phyloP scores from a whole-genome alignment of 768 basidiomycete genomes.

The Hirschioporus abietinus region DNA sequence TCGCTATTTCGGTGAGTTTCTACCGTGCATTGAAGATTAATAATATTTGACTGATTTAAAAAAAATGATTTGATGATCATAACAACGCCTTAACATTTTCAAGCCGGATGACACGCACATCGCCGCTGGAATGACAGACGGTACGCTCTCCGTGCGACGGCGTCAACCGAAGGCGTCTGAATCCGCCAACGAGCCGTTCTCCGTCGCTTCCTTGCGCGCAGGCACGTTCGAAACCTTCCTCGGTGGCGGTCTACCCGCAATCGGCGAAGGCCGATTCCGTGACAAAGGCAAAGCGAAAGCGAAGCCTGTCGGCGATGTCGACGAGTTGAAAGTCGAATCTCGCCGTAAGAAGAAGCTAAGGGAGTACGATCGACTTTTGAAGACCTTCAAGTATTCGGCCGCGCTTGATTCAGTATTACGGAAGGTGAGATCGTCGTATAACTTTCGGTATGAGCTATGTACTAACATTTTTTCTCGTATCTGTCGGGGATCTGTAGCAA shows the following conservation, averaged over 20 bases:
- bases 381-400: conserved; percentile 90
- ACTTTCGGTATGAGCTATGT: not conserved
- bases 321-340: conserved; percentile 77
- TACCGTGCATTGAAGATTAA: too few species aligned
- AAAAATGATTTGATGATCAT: not conserved
- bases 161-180: conserved; percentile 76
- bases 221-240: conserved; percentile 68
- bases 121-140: conserved; percentile 96
- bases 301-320: conserved; percentile 51
- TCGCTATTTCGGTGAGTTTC: conserved; percentile 81
- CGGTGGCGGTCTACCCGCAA: conserved; percentile 43
- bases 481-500: conserved; percentile 41
- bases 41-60: not conserved
- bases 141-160: conserved; percentile 93
- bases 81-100: not conserved
- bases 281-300: conserved; percentile 35
- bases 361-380: conserved; percentile 86
- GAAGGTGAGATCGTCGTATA: conserved; percentile 45
- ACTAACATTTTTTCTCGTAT: conserved; percentile 6
- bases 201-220: conserved; percentile 37
- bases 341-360: conserved; percentile 65
- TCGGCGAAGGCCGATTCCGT: conserved; percentile 53
- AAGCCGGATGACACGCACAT: conserved; percentile 97
- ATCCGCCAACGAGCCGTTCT: conserved; percentile 30
- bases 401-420: conserved; percentile 89